A percentile compares a stretch with the other conserved stretches of the same genome.
Evolutionary conservation across 2,329 filamentous ascomycete species (phyloP).

Genomic region (Dactylellina parvicollis): DNA sequence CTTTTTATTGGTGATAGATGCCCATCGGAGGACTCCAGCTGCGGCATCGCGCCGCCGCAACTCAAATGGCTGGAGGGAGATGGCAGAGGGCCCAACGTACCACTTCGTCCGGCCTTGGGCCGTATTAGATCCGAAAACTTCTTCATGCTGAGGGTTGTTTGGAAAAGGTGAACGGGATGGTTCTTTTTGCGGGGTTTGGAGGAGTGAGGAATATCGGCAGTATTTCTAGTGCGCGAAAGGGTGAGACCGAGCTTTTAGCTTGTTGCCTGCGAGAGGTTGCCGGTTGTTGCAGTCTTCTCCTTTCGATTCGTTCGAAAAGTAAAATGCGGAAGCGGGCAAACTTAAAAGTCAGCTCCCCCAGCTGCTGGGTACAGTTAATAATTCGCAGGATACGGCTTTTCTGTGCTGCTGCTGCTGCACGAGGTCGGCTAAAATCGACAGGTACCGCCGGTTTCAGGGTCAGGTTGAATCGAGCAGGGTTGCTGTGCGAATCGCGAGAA

Average conservation of each 20-base stretch:
- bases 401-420: background rate
- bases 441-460: constrained; percentile 15
- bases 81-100: constrained; percentile 18
- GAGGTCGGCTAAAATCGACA: constrained; percentile 44
- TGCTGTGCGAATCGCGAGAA: background rate
- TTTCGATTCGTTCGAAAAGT: background rate
- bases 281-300: background rate
- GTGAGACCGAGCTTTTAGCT: background rate
- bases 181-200: background rate
- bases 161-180: background rate
- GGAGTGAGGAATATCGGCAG: constrained; percentile 11
- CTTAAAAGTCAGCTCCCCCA: background rate
- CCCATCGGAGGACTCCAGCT: background rate
- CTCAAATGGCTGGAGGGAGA: background rate
- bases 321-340: constrained; percentile 2
- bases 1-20: background rate
- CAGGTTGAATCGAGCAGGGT: background rate
- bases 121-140: constrained; percentile 50
- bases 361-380: background rate
- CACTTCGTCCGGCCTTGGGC: constrained; percentile 35
- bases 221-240: constrained; percentile 19
- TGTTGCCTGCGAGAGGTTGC: background rate
- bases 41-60: background rate
- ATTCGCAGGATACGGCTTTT: background rate
- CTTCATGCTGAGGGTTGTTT: constrained; percentile 26